Evolutionary conservation across 2,329 filamentous ascomycete genomes (phyloP), one percentile per base, ranked within the genome.

Genomic region (Calonectria ilicicola): DNA sequence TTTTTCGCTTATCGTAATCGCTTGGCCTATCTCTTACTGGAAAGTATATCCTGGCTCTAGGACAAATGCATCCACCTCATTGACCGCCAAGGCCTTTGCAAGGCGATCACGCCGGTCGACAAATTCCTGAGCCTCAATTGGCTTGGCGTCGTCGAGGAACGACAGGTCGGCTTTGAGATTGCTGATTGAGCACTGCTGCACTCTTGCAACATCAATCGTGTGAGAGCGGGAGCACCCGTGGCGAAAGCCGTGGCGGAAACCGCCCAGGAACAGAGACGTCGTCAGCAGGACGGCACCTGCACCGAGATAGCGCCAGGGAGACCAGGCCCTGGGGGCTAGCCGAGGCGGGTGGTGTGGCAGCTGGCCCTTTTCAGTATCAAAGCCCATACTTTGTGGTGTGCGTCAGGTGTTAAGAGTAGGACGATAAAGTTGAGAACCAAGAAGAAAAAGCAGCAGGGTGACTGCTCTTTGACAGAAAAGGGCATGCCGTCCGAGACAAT

Each of bases 31-130:
- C 10, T 40, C 75, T 68, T 79, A 91, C 81, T 90, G 88, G 75
- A 92, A 92, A 0, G 90, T 91, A 77, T 91, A 92, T 2, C 91
- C 91, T 2, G 91, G 91, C 77, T 93, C 91, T 1, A 92, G 83
- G 2, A 91, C 83, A 74, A 93, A 93, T 0, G 89, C 91, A 79
- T 92, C 90, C 1, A 88, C 81, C 1, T 81, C 83, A 49, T 90
- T 88, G 0, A 81, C 82, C 14, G 84, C 82, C n/a, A 93, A 81
- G 10, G 90, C 90, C 69, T 82, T 78, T 1, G 91, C 91, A 1
- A 93, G 83, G n/a, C 86, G 85, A 69, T 92, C 85, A 14, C 91
- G 85, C 2, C 91, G 87, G 21, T 86, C 77, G 4, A 91, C 80
- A 74, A 89, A 92, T 73, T 92, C 91, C 0, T 84, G 81, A 0